phyloP scores from a whole-genome alignment of 176 grass and related monocot species.

The Echinochloa phyllopogon region DNA sequence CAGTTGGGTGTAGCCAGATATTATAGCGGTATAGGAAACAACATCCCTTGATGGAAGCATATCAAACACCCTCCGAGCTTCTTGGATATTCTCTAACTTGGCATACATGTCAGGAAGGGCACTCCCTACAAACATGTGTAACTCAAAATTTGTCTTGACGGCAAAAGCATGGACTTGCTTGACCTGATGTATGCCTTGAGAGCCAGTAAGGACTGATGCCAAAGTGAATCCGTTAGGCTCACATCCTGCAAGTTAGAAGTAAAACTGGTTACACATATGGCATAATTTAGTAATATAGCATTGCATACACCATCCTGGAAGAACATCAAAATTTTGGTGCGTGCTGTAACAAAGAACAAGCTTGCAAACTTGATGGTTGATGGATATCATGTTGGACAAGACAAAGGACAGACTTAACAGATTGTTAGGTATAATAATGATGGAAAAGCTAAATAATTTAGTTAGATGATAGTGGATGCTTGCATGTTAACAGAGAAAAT shows the following conservation, averaged over 20 bases:
- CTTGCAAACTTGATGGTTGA: neutral
- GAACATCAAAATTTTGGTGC: neutral
- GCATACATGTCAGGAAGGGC: constrained; percentile 79
- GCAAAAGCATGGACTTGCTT: constrained; percentile 69
- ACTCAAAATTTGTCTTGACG: constrained; percentile 69
- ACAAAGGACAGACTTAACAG: constrained; percentile 2
- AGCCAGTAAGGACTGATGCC: constrained; percentile 54
- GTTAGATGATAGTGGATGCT: neutral
- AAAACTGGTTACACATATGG: constrained; percentile 34
- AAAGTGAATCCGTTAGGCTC: constrained; percentile 75
- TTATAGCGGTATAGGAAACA: constrained; percentile 75
- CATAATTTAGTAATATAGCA: constrained; percentile 21
- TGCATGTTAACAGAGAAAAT: neutral
- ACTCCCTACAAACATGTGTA: constrained; percentile 72
- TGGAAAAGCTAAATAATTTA: constrained; percentile 1
- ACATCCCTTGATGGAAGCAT: constrained; percentile 71
- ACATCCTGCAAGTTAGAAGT: constrained; percentile 54
- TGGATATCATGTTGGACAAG: neutral
- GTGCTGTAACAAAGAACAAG: constrained; percentile 4
- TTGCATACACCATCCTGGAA: constrained; percentile 29
- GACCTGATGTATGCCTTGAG: constrained; percentile 41
- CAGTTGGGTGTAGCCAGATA: constrained; percentile 64
- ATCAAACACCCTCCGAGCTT: constrained; percentile 67
- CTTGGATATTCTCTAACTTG: constrained; percentile 59
- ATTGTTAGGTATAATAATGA: neutral